Base-by-base conservation (phyloP, 495 filamentous ascomycete species). In the Trichoderma asperelloides region DNA sequence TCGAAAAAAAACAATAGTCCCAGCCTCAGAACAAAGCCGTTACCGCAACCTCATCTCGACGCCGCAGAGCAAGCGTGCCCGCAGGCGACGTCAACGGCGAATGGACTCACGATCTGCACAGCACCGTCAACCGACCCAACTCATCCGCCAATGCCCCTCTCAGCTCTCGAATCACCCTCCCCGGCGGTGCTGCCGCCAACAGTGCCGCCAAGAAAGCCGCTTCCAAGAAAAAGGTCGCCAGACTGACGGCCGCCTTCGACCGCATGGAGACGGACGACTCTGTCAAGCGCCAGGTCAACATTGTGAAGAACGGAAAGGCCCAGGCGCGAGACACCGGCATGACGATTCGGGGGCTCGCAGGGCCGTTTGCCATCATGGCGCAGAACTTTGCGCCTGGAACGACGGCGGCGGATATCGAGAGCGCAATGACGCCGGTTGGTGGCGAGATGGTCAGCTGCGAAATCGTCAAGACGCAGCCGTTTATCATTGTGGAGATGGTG, bases 371-470 rank as follows among this genome's bases (percentile, higher is more conserved):
- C n/a, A 90, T 98, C 15, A 81, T 92, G 64, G 93, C 89, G 1
- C 86, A 88, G 74, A 98, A 98, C 78, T 94, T 98, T 70, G 93
- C 92, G 3, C 88, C 88, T 3, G 95, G 95, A 45, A 98, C 95
- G 3, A 97, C 95, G 4, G 92, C 91, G 2, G 93, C 91, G 45
- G 95, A 98, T 75, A 96, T 98, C 63, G 91, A 96, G 77, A 87
- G 89, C 67, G 92, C 92, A 55, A 84, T 97, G 79, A 85, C 85
- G 49, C 87, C 89, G 2, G 76, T 89, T 3, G 88, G 87, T 1
- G 91, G 91, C 39, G 79, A 87, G 65, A 86, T 96, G 67, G 73
- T 84, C 39, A 86, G 84, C 69, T 96, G 93, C 76, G 85, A 83
- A 47, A 79, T 98, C 21, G 80, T 90, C 18, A 86, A 86, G 62